Base-by-base conservation (phyloP, 2,329 filamentous ascomycete species). In the Chaetomium sp. region DNA sequence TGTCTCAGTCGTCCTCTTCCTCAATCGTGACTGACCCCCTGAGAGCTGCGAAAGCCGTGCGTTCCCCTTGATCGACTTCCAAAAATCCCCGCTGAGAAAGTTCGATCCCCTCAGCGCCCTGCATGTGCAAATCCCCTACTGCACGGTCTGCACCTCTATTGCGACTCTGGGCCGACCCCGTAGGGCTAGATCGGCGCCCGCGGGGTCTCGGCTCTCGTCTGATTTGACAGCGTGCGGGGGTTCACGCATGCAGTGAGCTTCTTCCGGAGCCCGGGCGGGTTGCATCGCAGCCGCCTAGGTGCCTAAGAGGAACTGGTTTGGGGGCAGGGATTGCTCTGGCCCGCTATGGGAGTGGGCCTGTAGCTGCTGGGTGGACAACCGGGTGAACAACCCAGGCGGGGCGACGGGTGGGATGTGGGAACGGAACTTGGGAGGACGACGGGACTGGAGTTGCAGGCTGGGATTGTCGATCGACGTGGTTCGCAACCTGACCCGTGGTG, bases 121-220 rank as follows among this genome's bases (percentile, higher is more conserved):
- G 31, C 27, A 31, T 58, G n/a, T 7, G 16, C 35, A n/a, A 29
- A n/a, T 27, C 19, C 29, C 42, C 42, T 21, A 8, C 29, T n/a
- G n/a, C n/a, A n/a, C n/a, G n/a, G n/a, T n/a, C 31, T 62, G 60
- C 60, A 50, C 50, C 50, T n/a, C 10, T 8, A 35, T 8, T 59
- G n/a, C 57, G 21, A 49, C 42, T 13, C 29, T 35, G 19, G 53
- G 12, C n/a, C 12, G 13, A 19, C 53, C 60, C 21, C 31, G 29
- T 57, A 56, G 42, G 60, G 60, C 60, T 57, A 61, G 60, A 62
- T 55, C 54, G 21, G 54, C 53, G 50, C 35, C 23, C 6, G 19
- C 9, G 25, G 2, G 50, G 29, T 45, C 47, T 51, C 49, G 54
- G 59, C 50, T 49, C 9, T 21, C n/a, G 29, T 38, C 10, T 56